A percentile compares a stretch with the other conserved stretches of the same genome.
Evolutionary conservation across 2,329 filamentous ascomycete genomes (phyloP).

Genomic region (Sporothrix phasma): DNA sequence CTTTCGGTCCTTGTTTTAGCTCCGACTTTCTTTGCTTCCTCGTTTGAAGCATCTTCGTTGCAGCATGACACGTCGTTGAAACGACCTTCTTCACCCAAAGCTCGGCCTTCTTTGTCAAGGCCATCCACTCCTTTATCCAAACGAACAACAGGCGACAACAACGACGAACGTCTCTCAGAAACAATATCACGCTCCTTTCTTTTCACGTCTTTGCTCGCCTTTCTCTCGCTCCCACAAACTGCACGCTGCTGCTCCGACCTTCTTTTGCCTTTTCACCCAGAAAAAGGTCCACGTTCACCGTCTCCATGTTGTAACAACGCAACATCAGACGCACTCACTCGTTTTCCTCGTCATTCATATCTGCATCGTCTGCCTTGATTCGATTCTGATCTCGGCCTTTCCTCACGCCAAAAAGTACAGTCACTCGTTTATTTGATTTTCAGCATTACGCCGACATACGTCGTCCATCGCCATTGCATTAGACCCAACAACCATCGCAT

Average conservation of each 20-base stretch:
- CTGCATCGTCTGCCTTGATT: not conserved
- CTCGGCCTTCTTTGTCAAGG: slow-evolving; percentile 2
- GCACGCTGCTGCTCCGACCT: not conserved
- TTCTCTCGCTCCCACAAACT: not conserved
- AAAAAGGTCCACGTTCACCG: not conserved
- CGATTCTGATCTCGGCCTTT: not conserved
- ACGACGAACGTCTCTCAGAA: not conserved
- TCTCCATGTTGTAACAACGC: not conserved
- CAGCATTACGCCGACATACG: not conserved
- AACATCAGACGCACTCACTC: not conserved
- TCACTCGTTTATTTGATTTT: not conserved
- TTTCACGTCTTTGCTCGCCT: not conserved
- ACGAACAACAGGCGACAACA: not conserved
- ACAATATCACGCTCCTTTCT: not conserved
- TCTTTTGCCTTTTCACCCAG: not conserved
- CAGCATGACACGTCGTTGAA: not conserved
- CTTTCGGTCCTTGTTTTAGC: not conserved
- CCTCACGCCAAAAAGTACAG: not conserved
- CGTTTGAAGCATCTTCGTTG: not conserved
- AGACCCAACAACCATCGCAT: not conserved
- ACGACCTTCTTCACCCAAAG: not conserved
- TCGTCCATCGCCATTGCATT: not conserved
- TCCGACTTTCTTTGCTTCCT: not conserved
- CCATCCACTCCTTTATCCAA: slow-evolving; percentile 10
- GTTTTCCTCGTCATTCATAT: slow-evolving; percentile 1